These are phyloP conservation scores for Aspergillus spinulosporus DNA, from an alignment of 2,329 filamentous ascomycete species.

Conservation along the genomic window DNA sequence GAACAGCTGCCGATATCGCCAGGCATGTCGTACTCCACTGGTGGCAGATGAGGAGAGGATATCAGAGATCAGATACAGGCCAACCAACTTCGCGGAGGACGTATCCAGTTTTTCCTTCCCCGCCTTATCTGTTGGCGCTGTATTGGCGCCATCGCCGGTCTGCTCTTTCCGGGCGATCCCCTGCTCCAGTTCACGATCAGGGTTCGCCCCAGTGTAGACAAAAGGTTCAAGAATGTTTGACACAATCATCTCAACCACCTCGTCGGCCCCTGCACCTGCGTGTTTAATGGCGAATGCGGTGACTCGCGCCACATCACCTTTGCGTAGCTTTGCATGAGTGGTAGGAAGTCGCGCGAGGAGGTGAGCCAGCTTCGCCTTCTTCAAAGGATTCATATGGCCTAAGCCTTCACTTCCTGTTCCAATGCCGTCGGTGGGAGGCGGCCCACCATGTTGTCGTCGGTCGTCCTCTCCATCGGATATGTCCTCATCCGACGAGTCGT, in stretches of 20 bases:
- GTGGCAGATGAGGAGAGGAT: constrained; percentile 75
- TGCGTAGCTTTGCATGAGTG: constrained; percentile 70
- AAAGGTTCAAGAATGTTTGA: constrained; percentile 79
- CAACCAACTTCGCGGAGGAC: constrained; percentile 74
- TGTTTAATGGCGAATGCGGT: constrained; percentile 88
- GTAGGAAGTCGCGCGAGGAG: constrained; percentile 80
- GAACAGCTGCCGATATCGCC: constrained; percentile 81
- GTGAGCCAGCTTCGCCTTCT: constrained; percentile 81
- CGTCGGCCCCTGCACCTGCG: constrained; percentile 78
- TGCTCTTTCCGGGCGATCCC: constrained; percentile 35
- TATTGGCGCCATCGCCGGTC: constrained; percentile 30
- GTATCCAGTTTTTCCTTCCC: constrained; percentile 58
- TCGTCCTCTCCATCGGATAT: constrained; percentile 54
- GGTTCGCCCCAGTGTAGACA: constrained; percentile 69
- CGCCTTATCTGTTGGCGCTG: constrained; percentile 41
- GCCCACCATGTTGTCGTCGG: constrained; percentile 46
- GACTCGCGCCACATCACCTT: constrained; percentile 81
- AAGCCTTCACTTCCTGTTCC: constrained; percentile 48
- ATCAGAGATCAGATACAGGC: constrained; percentile 76
- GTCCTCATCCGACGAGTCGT: constrained; percentile 84
- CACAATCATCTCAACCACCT: constrained; percentile 86
- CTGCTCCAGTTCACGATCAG: constrained; percentile 44
- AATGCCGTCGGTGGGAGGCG: constrained; percentile 43
- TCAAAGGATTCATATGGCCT: constrained; percentile 75
- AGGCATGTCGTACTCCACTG: constrained; percentile 76